Conservation (phyloP, 306 rosid genomes). For the Lathyrus tuberosus region DNA sequence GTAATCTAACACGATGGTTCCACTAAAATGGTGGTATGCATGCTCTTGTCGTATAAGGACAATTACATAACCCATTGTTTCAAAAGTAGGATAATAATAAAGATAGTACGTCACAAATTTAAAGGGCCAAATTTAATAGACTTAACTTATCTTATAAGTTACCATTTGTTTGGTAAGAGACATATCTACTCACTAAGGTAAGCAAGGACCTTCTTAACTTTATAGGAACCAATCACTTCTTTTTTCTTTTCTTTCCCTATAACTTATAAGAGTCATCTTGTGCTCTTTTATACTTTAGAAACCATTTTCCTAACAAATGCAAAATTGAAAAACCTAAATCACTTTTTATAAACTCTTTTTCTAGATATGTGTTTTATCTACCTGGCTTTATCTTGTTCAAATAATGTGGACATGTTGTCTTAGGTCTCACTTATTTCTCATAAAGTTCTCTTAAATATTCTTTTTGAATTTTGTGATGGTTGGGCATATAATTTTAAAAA, state of each 20-base stretch:
- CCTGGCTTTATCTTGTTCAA: conserved; percentile 35
- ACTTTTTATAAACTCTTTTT: conserved; percentile 57
- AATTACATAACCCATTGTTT: conserved; percentile 34
- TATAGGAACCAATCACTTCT: conserved; percentile 48
- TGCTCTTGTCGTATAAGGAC: conserved; percentile 31
- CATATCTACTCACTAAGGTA: conserved; percentile 45
- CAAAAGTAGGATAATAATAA: conserved; percentile 33
- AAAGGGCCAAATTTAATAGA: conserved; percentile 46
- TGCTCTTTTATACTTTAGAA: conserved; percentile 48
- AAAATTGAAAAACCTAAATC: conserved; percentile 45
- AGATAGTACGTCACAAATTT: conserved; percentile 41
- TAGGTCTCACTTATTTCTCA: conserved; percentile 37
- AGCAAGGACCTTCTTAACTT: conserved; percentile 45
- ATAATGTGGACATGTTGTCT: conserved; percentile 29
- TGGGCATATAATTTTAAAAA: conserved; percentile 33
- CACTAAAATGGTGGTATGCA: conserved; percentile 13
- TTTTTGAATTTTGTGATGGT: conserved; percentile 29
- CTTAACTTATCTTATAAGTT: conserved; percentile 49
- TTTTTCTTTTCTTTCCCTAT: conserved; percentile 36
- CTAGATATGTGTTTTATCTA: conserved; percentile 39
- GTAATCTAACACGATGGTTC: conserved; percentile 30
- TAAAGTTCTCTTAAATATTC: no score
- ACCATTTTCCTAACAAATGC: conserved; percentile 60
- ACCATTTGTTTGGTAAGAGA: conserved; percentile 43
- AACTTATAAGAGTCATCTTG: conserved; percentile 52